Conservation (phyloP, 1,284 basidiomycete species). For the Athelia psychrophila region DNA sequence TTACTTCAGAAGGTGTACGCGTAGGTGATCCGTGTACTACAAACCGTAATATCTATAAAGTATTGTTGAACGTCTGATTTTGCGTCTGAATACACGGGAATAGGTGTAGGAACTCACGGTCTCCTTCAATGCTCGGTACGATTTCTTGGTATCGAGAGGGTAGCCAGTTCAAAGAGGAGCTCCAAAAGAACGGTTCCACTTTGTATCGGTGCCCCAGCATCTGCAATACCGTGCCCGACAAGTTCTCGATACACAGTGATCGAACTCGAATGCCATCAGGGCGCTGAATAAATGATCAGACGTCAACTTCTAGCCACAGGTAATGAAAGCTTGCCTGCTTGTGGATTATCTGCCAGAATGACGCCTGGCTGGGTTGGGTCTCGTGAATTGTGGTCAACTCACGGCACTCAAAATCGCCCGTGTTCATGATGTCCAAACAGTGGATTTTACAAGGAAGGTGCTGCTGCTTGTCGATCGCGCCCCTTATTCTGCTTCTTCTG, state of each 20-base stretch:
- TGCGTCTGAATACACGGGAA: not conserved
- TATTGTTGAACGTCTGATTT: no score
- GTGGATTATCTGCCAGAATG: conserved; percentile 34
- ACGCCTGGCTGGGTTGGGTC: conserved; percentile 11
- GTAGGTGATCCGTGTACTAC: not conserved
- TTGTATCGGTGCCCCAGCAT: conserved; percentile 33
- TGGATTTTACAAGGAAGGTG: no score
- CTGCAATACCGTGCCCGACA: conserved; percentile 41
- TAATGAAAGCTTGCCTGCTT: conserved; percentile 22
- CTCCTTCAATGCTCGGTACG: conserved; percentile 28
- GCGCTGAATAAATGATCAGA: conserved; percentile 19
- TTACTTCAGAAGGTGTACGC: not conserved
- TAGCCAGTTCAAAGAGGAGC: conserved; percentile 47
- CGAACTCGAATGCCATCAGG: conserved; percentile 32
- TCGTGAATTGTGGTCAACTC: conserved; percentile 6
- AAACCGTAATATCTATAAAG: no score
- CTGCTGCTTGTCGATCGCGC: conserved; percentile 21
- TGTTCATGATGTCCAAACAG: conserved; percentile 11
- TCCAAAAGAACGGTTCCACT: conserved; percentile 38
- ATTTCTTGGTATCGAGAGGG: conserved; percentile 46
- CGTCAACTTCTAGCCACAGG: not conserved
- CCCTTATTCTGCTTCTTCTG: conserved; percentile 30
- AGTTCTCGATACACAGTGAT: conserved; percentile 39
- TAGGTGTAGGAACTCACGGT: conserved; percentile 31
- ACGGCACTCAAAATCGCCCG: conserved; percentile 9